Evolutionary conservation across 306 rosid genomes (phyloP).

Genomic region (Cercis canadensis): DNA sequence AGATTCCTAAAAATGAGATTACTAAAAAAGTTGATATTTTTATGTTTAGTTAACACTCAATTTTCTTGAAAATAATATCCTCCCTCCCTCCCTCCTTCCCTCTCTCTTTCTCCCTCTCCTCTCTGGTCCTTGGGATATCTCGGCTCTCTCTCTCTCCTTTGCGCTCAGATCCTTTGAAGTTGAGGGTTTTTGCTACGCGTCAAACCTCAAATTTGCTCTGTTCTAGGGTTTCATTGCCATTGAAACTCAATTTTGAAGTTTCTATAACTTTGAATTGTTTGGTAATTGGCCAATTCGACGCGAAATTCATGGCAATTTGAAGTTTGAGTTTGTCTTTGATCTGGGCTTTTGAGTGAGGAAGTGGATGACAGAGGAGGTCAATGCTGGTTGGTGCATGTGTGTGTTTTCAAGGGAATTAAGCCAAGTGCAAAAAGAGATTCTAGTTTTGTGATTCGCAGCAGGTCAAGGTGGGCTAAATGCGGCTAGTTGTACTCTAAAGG

Average conservation of each 20-base stretch:
- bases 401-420: constrained; percentile 22
- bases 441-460: constrained; percentile 38
- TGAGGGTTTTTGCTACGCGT: constrained; percentile 23
- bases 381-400: constrained; percentile 25
- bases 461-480: constrained; percentile 48
- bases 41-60: too few relatives aligned
- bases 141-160: constrained; percentile 32
- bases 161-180: constrained; percentile 39
- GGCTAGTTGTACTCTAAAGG: constrained; percentile 38
- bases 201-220: neutral
- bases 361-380: constrained; percentile 12
- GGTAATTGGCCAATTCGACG: constrained; percentile 23
- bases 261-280: neutral
- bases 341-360: constrained; percentile 31
- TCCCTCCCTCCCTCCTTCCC: too few relatives aligned
- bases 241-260: constrained; percentile 2
- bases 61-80: too few relatives aligned
- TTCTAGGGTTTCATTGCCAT: constrained; percentile 11
- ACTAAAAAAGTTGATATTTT: too few relatives aligned
- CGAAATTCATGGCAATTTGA: constrained; percentile 35
- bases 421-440: constrained; percentile 28
- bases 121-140: constrained; percentile 32
- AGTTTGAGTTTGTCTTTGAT: constrained; percentile 50
- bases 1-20: too few relatives aligned
- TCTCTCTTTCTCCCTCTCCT: constrained; percentile 16